A percentile compares a stretch with the other conserved stretches of the same genome.
These are phyloP conservation scores for Dothidotthia symphoricarpi DNA, from an alignment of 2,329 filamentous ascomycete species.

Conservation along the genomic window DNA sequence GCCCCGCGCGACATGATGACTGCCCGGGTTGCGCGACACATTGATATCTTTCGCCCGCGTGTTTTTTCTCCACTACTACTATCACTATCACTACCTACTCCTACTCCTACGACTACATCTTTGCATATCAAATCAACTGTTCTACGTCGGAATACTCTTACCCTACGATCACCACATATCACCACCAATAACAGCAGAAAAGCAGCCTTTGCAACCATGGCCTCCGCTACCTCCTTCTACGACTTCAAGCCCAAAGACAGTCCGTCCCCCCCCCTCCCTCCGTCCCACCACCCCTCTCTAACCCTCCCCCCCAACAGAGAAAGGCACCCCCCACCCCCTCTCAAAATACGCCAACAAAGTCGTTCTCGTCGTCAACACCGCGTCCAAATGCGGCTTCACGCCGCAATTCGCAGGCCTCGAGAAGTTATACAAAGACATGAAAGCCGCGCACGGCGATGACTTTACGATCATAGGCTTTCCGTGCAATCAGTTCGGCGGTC, in stretches of 20 bases:
- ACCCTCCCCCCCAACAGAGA: slow-evolving; percentile 54
- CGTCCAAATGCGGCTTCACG: slow-evolving; percentile 98
- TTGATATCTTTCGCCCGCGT: too few species aligned
- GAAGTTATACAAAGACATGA: slow-evolving; percentile 78
- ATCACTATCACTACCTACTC: too few species aligned
- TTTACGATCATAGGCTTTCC: slow-evolving; percentile 93
- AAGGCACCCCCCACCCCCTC: slow-evolving; percentile 70
- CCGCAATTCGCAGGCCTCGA: slow-evolving; percentile 91
- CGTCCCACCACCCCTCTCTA: not conserved
- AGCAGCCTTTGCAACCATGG: slow-evolving; percentile 51
- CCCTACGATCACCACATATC: too few species aligned
- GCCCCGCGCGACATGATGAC: slow-evolving; percentile 11
- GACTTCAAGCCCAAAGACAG: slow-evolving; percentile 82
- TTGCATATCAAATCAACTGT: too few species aligned
- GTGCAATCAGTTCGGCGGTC: slow-evolving; percentile 93
- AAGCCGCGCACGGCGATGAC: slow-evolving; percentile 66
- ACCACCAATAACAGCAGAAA: slow-evolving; percentile 1
- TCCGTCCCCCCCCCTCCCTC: slow-evolving; percentile 46
- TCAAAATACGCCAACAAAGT: slow-evolving; percentile 82
- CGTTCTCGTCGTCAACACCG: slow-evolving; percentile 93
- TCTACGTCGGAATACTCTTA: too few species aligned
- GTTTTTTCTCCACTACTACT: too few species aligned
- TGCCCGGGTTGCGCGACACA: too few species aligned
- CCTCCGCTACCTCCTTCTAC: slow-evolving; percentile 71
- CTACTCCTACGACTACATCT: too few species aligned